Base-by-base conservation (phyloP, 768 basidiomycete genomes). In the Melanogaster broomeanus region DNA sequence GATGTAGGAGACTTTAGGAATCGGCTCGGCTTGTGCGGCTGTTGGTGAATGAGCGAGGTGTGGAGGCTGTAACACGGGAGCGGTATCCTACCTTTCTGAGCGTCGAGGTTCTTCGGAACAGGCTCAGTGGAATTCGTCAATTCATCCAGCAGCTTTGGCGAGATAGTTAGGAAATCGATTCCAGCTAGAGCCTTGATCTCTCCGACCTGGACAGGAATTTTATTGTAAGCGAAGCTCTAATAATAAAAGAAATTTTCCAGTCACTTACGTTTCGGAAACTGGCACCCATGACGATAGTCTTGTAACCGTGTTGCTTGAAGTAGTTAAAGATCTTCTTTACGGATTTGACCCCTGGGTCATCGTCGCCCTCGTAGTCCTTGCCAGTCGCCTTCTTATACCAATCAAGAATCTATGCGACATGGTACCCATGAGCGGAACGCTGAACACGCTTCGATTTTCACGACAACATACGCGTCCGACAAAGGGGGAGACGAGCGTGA, bases 271-370 rank as follows among this genome's bases (percentile, higher is more conserved):
- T 98, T 64, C 96, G 87, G 92, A 98, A 97, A 22, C 93, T 96
- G 46, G 96, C 96, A 63, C 94, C 95, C 95, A 98, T 97, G 67
- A 98, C 93, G 71, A 98, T 97, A 56, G 96, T 98, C 67, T 93
- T 90, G 82, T 98, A 98, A 46, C 78, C 79, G 75, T 97, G 87
- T 71, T 95, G 93, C 79, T 97, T 98, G 84, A 97, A 98, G 75
- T 93, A 98, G 79, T 94, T 92, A 85, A 86, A 98, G 77, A 98
- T 96, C 72, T 83, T 89, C 80, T 91, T 87, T 49, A 98, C 94
- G 15, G 90, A 93, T 69, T 88, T 77, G 60, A 98, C 96, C 77
- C 96, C 95, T 3, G 95, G 95, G 73, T 98, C 95, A 40, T 87
- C 82, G 58, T 92, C 91, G 50, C 90, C 93, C 52, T 85, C 81